Base-by-base conservation (phyloP, 805 yeast species). In the Saturnispora halmiae region DNA sequence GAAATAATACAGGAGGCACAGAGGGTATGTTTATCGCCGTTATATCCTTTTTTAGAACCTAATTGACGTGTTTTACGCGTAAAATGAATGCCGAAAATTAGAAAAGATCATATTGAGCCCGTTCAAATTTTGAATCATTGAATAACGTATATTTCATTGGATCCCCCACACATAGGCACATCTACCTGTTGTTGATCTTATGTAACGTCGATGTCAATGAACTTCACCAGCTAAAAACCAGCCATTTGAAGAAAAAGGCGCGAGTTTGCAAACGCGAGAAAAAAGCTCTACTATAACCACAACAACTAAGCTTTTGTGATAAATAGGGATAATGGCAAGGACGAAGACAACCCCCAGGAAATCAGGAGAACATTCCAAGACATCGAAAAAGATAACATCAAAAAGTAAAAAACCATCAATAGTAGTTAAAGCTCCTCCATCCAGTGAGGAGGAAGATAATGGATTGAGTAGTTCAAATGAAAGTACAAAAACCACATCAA, bases 341-440 rank as follows among this genome's bases (percentile, higher is more conserved):
- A 33, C 31, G 2, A 28, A 40, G 26, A 29, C 36, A 6, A 29
- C 42, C 4, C 28, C 46, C 8, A 37, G 34, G 28, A 31, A 41
- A 31, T 34, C 37, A 16, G 37, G 32, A 6, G 14, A 27, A 9
- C 11, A 32, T 2, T 34, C 18, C 36, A 38, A 21, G 32, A 20
- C 14, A 16, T 16, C 34, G 4, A 31, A 31, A 14, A 31, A 31
- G 16, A 13, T 27, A 10, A 13, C 14, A 13, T 7, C n/a, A 10
- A 8, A 30, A 18, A 15, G 25, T 13, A 5, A 6, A 6, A 31
- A 31, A 19, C 4, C 10, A 31, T 32, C 26, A 30, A 26, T 29
- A n/a, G 31, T 40, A 11, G 38, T 40, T 7, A 40, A 40, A 29
- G 30, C 42, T 13, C 42, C 42, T 2, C 42, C 42, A 29, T 40